phyloP scores from a whole-genome alignment of 257 asterid genomes.

The Plantago ovata region DNA sequence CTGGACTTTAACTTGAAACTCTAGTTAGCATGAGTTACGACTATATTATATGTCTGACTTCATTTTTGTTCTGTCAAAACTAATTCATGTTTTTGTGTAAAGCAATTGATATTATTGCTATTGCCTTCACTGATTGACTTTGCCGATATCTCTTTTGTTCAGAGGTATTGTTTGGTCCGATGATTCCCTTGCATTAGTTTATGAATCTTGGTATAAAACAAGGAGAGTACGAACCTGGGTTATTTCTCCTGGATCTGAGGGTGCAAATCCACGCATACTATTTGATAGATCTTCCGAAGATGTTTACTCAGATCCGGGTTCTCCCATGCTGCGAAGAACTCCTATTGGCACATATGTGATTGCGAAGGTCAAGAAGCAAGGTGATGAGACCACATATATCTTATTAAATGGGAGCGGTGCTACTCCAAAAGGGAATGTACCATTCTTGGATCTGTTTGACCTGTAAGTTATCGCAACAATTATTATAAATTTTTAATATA shows the following conservation, averaged over 20 bases:
- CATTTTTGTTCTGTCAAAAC: no score
- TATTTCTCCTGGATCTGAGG: conserved; percentile 69
- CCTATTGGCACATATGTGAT: conserved; percentile 80
- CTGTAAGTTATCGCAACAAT: conserved; percentile 69
- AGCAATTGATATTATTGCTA: conserved; percentile 4
- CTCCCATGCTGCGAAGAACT: conserved; percentile 91
- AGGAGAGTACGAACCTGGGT: conserved; percentile 75
- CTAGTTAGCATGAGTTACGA: no score
- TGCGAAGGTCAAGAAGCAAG: conserved; percentile 77
- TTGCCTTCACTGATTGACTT: conserved; percentile 16
- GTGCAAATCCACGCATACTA: conserved; percentile 61
- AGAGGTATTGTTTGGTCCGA: conserved; percentile 98
- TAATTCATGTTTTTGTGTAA: conserved; percentile 1
- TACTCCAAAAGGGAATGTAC: conserved; percentile 93
- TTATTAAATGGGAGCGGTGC: conserved; percentile 91
- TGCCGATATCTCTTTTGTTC: conserved; percentile 24
- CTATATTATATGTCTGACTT: no score
- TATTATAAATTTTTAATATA: no score
- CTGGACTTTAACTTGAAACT: no score
- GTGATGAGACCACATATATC: conserved; percentile 53
- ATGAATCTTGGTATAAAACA: conserved; percentile 95
- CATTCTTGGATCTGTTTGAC: conserved; percentile 89
- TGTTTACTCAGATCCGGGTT: conserved; percentile 98
- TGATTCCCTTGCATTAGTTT: conserved; percentile 84
- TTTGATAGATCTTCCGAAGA: conserved; percentile 99